Evolutionary conservation across 2,329 filamentous ascomycete genomes (phyloP).

Genomic region (Lizonia empirigonia): DNA sequence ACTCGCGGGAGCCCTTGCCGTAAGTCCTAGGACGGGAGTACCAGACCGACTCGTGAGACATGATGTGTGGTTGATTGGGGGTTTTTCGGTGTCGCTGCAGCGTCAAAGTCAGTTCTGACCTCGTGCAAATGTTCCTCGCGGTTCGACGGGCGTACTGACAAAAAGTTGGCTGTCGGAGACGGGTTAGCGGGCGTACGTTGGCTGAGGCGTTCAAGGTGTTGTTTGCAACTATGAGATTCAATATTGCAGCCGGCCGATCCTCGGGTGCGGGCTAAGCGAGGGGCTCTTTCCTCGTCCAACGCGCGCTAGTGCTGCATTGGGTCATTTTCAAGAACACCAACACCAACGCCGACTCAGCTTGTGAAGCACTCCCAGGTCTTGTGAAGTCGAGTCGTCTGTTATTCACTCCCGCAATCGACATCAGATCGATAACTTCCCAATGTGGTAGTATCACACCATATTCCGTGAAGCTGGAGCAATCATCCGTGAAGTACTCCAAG

Average conservation of each 20-base stretch:
- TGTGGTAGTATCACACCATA: neutral
- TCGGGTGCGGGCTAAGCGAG: slow-evolving; percentile 36
- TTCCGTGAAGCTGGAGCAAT: neutral
- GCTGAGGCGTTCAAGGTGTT: slow-evolving; percentile 36
- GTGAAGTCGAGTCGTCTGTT: no score
- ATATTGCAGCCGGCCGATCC: slow-evolving; percentile 34
- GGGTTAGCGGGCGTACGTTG: slow-evolving; percentile 35
- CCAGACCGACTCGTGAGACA: slow-evolving; percentile 97
- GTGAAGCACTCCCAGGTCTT: no score
- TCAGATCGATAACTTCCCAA: no score
- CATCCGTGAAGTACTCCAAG: neutral
- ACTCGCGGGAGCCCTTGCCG: slow-evolving; percentile 93
- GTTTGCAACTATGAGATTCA: slow-evolving; percentile 23
- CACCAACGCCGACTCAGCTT: neutral
- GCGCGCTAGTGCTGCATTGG: slow-evolving; percentile 5
- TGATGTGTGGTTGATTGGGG: slow-evolving; percentile 58
- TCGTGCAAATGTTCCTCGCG: neutral
- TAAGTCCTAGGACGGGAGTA: slow-evolving; percentile 97
- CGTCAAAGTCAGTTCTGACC: slow-evolving; percentile 19
- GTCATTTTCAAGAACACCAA: neutral
- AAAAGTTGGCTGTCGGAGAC: slow-evolving; percentile 32
- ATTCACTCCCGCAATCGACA: no score
- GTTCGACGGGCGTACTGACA: slow-evolving; percentile 24
- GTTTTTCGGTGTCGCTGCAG: slow-evolving; percentile 34
- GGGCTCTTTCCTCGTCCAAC: neutral